A percentile compares a stretch with the other conserved stretches of the same genome.
Evolutionary conservation across 805 yeast genomes (phyloP).

Genomic region (Monosporozyma servazzii): DNA sequence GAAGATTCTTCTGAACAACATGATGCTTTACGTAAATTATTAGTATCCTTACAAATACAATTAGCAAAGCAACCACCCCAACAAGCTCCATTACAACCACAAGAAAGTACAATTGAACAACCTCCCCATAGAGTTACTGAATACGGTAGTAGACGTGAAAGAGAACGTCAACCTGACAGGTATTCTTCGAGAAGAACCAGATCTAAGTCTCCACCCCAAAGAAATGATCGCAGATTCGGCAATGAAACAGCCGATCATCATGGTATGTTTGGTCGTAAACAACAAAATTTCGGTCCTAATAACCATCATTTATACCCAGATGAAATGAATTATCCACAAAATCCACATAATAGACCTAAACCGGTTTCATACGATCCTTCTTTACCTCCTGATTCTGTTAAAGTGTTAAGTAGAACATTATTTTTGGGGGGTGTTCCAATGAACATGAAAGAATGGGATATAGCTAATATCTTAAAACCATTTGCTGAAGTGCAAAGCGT

Average conservation of each 20-base stretch:
- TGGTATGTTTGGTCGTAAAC: background rate
- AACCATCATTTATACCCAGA: slow-evolving; percentile 32
- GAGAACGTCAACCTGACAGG: slow-evolving; percentile 22
- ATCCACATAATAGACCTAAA: slow-evolving; percentile 69
- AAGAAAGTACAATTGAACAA: background rate
- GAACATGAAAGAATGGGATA: slow-evolving; percentile 64
- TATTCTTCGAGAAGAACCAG: slow-evolving; percentile 37
- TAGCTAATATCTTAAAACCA: slow-evolving; percentile 65
- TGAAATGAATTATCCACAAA: slow-evolving; percentile 61
- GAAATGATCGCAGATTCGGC: slow-evolving; percentile 1
- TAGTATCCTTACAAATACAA: slow-evolving; percentile 27
- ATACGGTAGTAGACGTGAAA: slow-evolving; percentile 30
- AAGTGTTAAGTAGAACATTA: slow-evolving; percentile 80
- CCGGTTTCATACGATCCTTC: slow-evolving; percentile 60
- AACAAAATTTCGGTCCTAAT: slow-evolving; percentile 14
- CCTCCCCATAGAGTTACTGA: slow-evolving; percentile 19
- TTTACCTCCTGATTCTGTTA: slow-evolving; percentile 69
- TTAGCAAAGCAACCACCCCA: slow-evolving; percentile 8
- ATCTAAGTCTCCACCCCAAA: slow-evolving; percentile 40
- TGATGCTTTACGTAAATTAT: slow-evolving; percentile 34
- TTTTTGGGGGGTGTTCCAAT: slow-evolving; percentile 92
- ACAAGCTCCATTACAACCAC: background rate
- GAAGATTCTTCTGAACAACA: slow-evolving; percentile 31
- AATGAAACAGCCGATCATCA: slow-evolving; percentile 6
- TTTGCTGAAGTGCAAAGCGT: slow-evolving; percentile 88